phyloP scores from a whole-genome alignment of 2,329 filamentous ascomycete genomes.

The Exophiala lecanii-corni region DNA sequence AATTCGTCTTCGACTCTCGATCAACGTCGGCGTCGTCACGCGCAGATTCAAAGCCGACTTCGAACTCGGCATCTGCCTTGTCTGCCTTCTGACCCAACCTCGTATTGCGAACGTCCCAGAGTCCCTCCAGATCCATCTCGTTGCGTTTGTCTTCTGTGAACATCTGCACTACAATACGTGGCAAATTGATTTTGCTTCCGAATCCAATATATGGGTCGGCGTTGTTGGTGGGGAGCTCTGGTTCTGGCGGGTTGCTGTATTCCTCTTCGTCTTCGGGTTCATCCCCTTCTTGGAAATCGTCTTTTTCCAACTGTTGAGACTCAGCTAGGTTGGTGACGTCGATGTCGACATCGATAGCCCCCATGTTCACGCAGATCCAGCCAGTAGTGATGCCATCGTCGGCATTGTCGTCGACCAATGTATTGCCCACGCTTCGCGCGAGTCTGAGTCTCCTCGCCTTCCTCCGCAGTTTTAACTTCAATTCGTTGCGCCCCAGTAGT shows the following conservation, averaged over 20 bases:
- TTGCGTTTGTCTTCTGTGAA: conserved; percentile 66
- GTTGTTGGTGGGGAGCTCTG: conserved; percentile 9
- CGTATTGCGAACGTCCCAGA: conserved; percentile 49
- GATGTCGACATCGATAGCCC: conserved; percentile 48
- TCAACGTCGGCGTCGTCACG: background rate
- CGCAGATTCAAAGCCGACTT: too few relatives aligned
- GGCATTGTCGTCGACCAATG: conserved; percentile 50
- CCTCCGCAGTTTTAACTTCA: conserved; percentile 79
- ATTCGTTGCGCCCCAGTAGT: conserved; percentile 79
- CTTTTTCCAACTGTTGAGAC: too few relatives aligned
- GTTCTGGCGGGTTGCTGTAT: conserved; percentile 39
- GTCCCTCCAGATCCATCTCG: conserved; percentile 61
- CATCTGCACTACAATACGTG: conserved; percentile 65
- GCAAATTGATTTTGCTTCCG: conserved; percentile 54
- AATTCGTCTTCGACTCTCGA: conserved; percentile 1
- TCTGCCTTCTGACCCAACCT: conserved; percentile 15
- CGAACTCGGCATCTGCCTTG: conserved; percentile 11
- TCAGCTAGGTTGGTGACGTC: too few relatives aligned
- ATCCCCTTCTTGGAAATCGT: conserved; percentile 11
- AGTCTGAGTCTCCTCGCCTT: conserved; percentile 78
- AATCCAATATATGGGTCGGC: conserved; percentile 68
- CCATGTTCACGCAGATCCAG: conserved; percentile 93
- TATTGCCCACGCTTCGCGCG: conserved; percentile 64
- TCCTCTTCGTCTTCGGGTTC: conserved; percentile 29
- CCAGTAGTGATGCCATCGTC: conserved; percentile 89